Conservation (phyloP, 2,329 filamentous ascomycete genomes). For the Cytospora schulzeri region DNA sequence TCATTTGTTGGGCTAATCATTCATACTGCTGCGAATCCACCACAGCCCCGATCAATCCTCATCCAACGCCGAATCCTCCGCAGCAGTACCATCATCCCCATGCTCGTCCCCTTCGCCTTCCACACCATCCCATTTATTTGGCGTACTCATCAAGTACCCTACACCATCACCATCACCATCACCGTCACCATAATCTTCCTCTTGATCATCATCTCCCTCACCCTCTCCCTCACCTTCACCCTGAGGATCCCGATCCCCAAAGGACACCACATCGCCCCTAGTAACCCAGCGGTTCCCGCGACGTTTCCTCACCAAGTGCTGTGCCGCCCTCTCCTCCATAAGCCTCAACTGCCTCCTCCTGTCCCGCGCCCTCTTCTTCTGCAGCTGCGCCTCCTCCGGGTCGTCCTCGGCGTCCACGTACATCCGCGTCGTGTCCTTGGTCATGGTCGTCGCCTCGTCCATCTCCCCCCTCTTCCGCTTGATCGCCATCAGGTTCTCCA, state of each 20-base stretch:
- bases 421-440: constrained; percentile 40
- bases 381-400: constrained; percentile 42
- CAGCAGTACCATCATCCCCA: constrained; percentile 26
- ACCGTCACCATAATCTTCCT: constrained; percentile 16
- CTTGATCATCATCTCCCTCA: constrained; percentile 2
- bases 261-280: constrained; percentile 20
- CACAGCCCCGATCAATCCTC: constrained; percentile 24
- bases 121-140: constrained; percentile 40
- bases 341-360: constrained; percentile 31
- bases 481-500: constrained; percentile 65
- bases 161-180: constrained; percentile 4
- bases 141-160: constrained; percentile 40
- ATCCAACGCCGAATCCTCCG: constrained; percentile 30
- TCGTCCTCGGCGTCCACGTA: constrained; percentile 45
- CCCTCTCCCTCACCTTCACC: constrained; percentile 6
- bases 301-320: constrained; percentile 14
- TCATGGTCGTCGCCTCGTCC: constrained; percentile 66
- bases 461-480: constrained; percentile 66
- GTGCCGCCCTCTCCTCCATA: constrained; percentile 24
- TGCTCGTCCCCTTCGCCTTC: constrained; percentile 29
- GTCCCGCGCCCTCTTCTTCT: constrained; percentile 34
- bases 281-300: constrained; percentile 20
- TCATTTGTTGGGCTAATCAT: constrained; percentile 11
- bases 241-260: constrained; percentile 12
- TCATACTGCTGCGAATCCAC: neutral